Percentiles rank a stretch among this genome's conserved stretches.
These are phyloP conservation scores for Ligustrum vulgare DNA, from an alignment of 257 asterid genomes.

Conservation along the genomic window DNA sequence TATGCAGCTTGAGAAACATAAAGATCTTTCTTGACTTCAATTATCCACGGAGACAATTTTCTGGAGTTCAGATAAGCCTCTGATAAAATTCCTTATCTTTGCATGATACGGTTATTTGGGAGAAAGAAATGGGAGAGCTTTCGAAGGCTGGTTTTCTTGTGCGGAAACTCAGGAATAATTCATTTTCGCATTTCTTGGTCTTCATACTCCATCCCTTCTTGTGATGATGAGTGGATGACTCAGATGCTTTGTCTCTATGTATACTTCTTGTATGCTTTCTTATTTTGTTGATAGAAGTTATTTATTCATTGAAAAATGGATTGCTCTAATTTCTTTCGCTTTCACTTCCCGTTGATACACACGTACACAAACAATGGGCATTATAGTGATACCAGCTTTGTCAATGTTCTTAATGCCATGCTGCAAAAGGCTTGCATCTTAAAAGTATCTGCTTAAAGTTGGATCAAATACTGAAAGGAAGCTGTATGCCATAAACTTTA, in stretches of 20 bases:
- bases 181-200: background rate
- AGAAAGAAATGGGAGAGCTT: background rate
- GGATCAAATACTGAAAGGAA: background rate
- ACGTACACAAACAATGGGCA: background rate
- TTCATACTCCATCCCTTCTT: background rate
- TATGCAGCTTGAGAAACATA: background rate
- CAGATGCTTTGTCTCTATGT: background rate
- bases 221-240: background rate
- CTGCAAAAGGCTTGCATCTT: background rate
- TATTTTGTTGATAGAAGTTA: background rate
- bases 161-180: background rate
- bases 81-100: background rate
- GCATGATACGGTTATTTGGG: no score
- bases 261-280: background rate
- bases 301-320: background rate
- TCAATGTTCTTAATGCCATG: background rate
- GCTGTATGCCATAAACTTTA: background rate
- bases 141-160: background rate
- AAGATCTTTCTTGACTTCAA: background rate
- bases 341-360: background rate
- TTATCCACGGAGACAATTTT: background rate
- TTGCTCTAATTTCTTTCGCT: background rate
- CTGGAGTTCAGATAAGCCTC: background rate
- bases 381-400: background rate
- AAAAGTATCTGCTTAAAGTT: background rate